Conservation (phyloP, 306 rosid genomes). For the Sechiopsis laciniata region DNA sequence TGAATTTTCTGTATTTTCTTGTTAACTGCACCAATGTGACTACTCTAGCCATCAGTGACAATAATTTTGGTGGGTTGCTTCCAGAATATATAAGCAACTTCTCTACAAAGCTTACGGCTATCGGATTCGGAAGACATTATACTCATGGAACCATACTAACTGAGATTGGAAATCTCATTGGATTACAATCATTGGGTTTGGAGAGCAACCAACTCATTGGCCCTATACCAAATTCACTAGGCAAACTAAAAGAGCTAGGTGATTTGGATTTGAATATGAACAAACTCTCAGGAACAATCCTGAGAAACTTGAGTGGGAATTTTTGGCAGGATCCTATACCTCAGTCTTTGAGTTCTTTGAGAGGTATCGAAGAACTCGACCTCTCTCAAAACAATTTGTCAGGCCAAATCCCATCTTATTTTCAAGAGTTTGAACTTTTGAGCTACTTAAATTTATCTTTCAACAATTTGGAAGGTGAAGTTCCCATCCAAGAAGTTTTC, state of each 20-base stretch:
- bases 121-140: constrained; percentile 3
- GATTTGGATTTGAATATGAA: background rate
- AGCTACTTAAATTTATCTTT: constrained; percentile 23
- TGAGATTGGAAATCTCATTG: constrained; percentile 25
- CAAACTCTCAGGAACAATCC: constrained; percentile 24
- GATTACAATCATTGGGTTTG: background rate
- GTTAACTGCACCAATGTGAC: constrained; percentile 24
- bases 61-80: constrained; percentile 28
- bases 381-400: constrained; percentile 30
- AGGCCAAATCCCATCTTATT: constrained; percentile 11
- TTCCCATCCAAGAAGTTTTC: constrained; percentile 27
- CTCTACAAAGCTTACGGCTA: constrained; percentile 12
- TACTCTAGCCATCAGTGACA: background rate
- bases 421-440: background rate
- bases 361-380: constrained; percentile 21
- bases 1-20: constrained; percentile 24
- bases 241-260: background rate
- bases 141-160: constrained; percentile 26
- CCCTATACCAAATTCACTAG: constrained; percentile 19
- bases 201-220: constrained; percentile 24
- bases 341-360: constrained; percentile 14
- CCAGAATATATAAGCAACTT: constrained; percentile 28
- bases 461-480: constrained; percentile 30
- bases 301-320: constrained; percentile 18
- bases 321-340: constrained; percentile 25